Base-by-base conservation (phyloP, 805 yeast species). In the Candida chauliodis region DNA sequence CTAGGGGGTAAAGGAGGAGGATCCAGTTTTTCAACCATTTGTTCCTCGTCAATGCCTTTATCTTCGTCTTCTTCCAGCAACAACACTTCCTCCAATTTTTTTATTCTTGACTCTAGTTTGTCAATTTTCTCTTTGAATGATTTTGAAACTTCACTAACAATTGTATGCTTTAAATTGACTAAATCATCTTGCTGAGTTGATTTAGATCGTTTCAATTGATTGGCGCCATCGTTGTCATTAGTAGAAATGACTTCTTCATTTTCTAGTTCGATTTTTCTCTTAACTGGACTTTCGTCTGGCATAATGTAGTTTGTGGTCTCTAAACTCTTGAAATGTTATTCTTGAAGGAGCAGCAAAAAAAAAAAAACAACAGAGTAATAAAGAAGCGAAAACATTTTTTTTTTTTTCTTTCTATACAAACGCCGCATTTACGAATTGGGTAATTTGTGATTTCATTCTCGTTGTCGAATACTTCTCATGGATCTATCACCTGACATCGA, bases 121-220 rank as follows among this genome's bases (percentile, higher is more conserved):
- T 25, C 22, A 28, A 41, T 37, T 11, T 32, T 15, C 27, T 21
- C 36, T 49, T 52, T 16, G 45, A 49, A 33, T 51, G 51, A 29
- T 43, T 36, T 40, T 31, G 52, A 59, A 37, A 63, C 51, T 37
- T 63, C 52, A 52, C 61, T 43, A 8, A 56, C 49, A 43, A 68
- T 55, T 41, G 65, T 43, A 34, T 58, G 45, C 48, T 67, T 63
- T 51, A 57, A 49, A 5, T 3, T 4, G 5, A 7, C 6, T 22
- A 22, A 16, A 23, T 33, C 36, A 19, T 51, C 32, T 27, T 63
- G 36, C 21, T 37, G 36, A 44, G 41, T 41, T 10, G 44, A 41
- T 30, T 41, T 41, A 8, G 44, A 33, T 16, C 44, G 37, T 22
- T 41, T 41, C 30, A 34, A 34, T 8, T 26, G 34, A 27, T 10